Percentiles rank a stretch among this genome's conserved stretches.
Conservation (phyloP, 768 basidiomycete genomes). For the Tulasnella sp. region DNA sequence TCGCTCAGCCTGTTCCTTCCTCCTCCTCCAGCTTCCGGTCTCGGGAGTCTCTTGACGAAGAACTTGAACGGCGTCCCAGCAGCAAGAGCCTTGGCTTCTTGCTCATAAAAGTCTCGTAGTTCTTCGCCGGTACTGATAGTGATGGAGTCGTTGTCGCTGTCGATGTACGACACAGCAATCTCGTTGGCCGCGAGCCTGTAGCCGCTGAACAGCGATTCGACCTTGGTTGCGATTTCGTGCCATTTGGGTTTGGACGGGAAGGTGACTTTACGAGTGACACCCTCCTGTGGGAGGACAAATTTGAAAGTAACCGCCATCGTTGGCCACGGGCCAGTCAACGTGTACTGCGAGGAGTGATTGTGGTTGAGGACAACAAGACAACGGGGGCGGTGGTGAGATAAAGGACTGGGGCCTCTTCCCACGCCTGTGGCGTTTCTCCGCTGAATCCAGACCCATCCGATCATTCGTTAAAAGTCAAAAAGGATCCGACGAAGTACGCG, state of each 20-base stretch:
- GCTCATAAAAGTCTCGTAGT: conserved; percentile 59
- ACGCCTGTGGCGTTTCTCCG: conserved; percentile 39
- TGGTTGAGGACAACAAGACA: conserved; percentile 25
- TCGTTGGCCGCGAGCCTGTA: conserved; percentile 45
- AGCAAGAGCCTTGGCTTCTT: conserved; percentile 25
- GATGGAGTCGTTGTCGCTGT: conserved; percentile 65
- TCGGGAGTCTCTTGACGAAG: conserved; percentile 36
- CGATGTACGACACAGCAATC: conserved; percentile 63
- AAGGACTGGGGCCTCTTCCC: background rate
- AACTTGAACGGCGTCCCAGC: conserved; percentile 44
- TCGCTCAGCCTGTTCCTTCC: background rate
- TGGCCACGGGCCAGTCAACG: conserved; percentile 30
- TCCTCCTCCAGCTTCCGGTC: background rate
- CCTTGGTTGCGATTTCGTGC: conserved; percentile 47
- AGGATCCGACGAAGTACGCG: background rate
- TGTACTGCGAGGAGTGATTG: conserved; percentile 38
- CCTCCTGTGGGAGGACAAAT: conserved; percentile 44
- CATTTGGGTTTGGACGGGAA: conserved; percentile 51
- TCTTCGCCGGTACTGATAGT: conserved; percentile 71
- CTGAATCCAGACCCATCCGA: conserved; percentile 5
- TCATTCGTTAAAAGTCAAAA: background rate
- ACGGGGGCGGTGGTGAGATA: background rate
- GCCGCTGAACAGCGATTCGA: conserved; percentile 43
- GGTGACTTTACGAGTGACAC: conserved; percentile 51
- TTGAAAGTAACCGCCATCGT: conserved; percentile 43